Evolutionary conservation across 495 filamentous ascomycete species (phyloP), one percentile per base, ranked within the genome.

Genomic region (Chlorociboria aeruginascens): DNA sequence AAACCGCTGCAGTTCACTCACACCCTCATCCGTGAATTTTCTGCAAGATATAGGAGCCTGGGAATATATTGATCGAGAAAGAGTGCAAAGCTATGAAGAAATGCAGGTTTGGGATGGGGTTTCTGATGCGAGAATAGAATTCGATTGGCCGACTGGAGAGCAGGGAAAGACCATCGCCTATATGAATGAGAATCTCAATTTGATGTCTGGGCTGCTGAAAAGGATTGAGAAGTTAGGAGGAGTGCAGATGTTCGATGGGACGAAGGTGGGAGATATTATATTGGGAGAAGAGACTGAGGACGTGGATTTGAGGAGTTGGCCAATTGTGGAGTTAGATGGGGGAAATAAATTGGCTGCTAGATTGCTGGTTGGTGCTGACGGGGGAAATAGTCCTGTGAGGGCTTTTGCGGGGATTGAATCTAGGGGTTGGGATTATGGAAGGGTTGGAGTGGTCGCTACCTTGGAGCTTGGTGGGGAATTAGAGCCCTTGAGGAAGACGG

Each of bases 51-150:
- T 92, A 45, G 90, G 89, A 14, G 92, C 84, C 7, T 99, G 90
- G 90, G 63, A 70, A n/a, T 77, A 89, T 56, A 60, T 94, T 28
- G 70, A 83, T 45, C 57, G 60, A 8, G 65, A 72, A 3, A 74
- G 93, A n/a, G 74, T 89, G 11, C 89, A 95, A 63, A 69, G 76
- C 2, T 99, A 96, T 63, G 77, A 90, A 37, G 82, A 86, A 51
- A 99, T 99, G 92, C 68, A 78, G 56, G 90, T 98, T 8, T 99
- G 92, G 92, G 92, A 99, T 65, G 92, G 92, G 46, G 79, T 95
- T 46, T 83, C 84, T 12, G 85, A 77, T 45, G 82, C 89, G 33
- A 74, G 79, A 40, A 94, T 99, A 62, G 81, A 84, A 46, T 99
- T 99, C 63, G 84, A 92, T 65, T 83, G 79, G 76, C 67, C 72